These are phyloP conservation scores for Xylariaceae sp. DNA, from an alignment of 2,329 filamentous ascomycete genomes.

Conservation along the genomic window DNA sequence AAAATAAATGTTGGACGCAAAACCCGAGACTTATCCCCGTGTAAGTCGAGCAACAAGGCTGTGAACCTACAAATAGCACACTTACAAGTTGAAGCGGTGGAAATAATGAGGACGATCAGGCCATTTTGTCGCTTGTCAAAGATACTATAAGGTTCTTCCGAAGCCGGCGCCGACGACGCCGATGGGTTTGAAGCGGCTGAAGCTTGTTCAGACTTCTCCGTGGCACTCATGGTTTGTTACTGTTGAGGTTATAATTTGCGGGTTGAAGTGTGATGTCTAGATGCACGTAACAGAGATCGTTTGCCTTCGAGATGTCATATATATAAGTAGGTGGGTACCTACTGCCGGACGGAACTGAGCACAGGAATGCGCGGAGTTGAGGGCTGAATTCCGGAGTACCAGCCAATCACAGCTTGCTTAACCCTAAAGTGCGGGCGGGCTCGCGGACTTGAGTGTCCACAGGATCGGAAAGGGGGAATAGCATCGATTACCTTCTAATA, in stretches of 20 bases:
- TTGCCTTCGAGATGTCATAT: conserved; percentile 7
- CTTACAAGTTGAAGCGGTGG: conserved; percentile 54
- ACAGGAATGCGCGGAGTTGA: conserved; percentile 10
- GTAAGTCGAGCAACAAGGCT: conserved; percentile 1
- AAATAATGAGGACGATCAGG: conserved; percentile 50
- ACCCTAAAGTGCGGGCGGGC: background rate
- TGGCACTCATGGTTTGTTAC: conserved; percentile 5
- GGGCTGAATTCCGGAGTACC: conserved; percentile 1
- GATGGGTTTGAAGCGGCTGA: background rate
- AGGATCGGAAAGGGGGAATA: background rate
- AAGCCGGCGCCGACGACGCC: conserved; percentile 2
- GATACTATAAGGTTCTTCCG: conserved; percentile 48
- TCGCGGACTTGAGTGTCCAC: conserved; percentile 9
- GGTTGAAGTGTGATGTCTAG: background rate
- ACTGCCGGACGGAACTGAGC: conserved; percentile 14
- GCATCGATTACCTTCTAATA: background rate
- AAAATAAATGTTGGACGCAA: conserved; percentile 52
- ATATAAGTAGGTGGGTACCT: background rate
- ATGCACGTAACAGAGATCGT: background rate
- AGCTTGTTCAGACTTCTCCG: conserved; percentile 1
- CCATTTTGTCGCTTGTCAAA: conserved; percentile 53
- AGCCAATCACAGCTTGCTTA: conserved; percentile 6
- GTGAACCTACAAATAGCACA: background rate
- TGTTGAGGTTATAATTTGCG: background rate
- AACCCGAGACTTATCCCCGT: conserved; percentile 42